Evolutionary conservation across 169 alveolate species (phyloP), one percentile per base, ranked within the genome.

Genomic region (Cytauxzoon felis): DNA sequence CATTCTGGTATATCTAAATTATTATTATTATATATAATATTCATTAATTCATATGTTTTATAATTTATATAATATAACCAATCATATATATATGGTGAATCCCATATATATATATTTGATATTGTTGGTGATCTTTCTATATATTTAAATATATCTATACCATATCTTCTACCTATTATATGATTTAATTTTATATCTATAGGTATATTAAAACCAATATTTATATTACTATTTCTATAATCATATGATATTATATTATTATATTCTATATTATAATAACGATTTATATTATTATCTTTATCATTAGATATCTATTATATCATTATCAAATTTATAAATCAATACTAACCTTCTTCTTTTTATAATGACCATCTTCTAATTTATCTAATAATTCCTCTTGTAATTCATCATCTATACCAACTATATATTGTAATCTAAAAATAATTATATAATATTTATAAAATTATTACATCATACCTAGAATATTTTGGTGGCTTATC

Each of bases 401-500:
- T 8, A 47, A 30, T 41, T 66, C 67, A 50, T 11, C 23, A 30
- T 21, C 41, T 5, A 66, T 29, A 5, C 78, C 78, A 5, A 66
- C 78, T 11, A 66, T 30, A 23, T 53, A 57, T 62, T 38, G 78
- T 45, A 47, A 53, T 40, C 78, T 54, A 38, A 38, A 38, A 38
- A n/a, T n/a, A n/a, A n/a, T n/a, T n/a, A n/a, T n/a, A 13, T 38
- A 13, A 13, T 38, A n/a, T 38, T 38, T 38, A n/a, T 38, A 13
- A 38, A 13, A 38, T 13, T n/a, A 38, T 13, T n/a, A 38, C n/a
- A 38, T 13, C 45, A n/a, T n/a, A 38, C 45, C 45, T 38, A 13
- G 45, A 38, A 38, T 38, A 38, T n/a, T 38, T n/a, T 38, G 45
- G 45, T 38, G 45, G 19, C 13, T 38, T 38, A 13, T 38, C 45